A percentile compares a stretch with the other conserved stretches of the same genome.
phyloP scores from a whole-genome alignment of 2,329 filamentous ascomycete species.

The Paraphoma sp. region DNA sequence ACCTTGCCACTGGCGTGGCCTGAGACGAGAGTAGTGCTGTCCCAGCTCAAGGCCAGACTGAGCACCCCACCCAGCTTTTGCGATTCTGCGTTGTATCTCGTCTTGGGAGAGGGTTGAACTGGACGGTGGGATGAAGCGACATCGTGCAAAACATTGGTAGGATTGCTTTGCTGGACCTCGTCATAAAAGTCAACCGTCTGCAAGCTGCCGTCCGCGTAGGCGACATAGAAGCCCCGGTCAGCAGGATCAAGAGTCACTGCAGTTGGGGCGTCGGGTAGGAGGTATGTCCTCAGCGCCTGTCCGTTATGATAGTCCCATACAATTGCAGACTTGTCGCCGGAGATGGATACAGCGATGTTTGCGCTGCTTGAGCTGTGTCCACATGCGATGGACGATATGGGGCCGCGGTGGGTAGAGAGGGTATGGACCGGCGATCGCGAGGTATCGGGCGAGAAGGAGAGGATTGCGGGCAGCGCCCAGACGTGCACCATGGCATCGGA shows the following conservation, averaged over 20 bases:
- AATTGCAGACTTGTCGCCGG: slow-evolving; percentile 86
- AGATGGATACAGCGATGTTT: slow-evolving; percentile 83
- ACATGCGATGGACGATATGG: slow-evolving; percentile 67
- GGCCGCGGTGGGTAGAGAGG: slow-evolving; percentile 78
- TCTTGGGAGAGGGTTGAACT: slow-evolving; percentile 49
- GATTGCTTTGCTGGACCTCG: slow-evolving; percentile 51
- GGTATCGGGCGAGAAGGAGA: slow-evolving; percentile 64
- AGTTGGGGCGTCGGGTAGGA: slow-evolving; percentile 76
- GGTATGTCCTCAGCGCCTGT: slow-evolving; percentile 77
- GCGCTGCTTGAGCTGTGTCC: slow-evolving; percentile 75
- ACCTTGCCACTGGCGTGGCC: slow-evolving; percentile 83
- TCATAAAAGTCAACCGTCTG: slow-evolving; percentile 79
- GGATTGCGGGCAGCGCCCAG: slow-evolving; percentile 80
- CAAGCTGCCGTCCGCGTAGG: slow-evolving; percentile 79
- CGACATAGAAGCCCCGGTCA: slow-evolving; percentile 81
- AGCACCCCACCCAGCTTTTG: slow-evolving; percentile 70
- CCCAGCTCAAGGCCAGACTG: slow-evolving; percentile 78
- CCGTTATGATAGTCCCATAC: slow-evolving; percentile 92
- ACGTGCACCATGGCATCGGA: slow-evolving; percentile 90
- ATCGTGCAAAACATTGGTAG: slow-evolving; percentile 54
- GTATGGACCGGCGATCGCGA: slow-evolving; percentile 74
- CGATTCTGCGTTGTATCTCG: slow-evolving; percentile 60
- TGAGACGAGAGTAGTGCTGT: slow-evolving; percentile 79
- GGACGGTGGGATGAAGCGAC: slow-evolving; percentile 63
- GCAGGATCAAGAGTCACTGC: slow-evolving; percentile 81